Conservation (phyloP, 116 monocot species). For the Dioscorea cayenensis region DNA sequence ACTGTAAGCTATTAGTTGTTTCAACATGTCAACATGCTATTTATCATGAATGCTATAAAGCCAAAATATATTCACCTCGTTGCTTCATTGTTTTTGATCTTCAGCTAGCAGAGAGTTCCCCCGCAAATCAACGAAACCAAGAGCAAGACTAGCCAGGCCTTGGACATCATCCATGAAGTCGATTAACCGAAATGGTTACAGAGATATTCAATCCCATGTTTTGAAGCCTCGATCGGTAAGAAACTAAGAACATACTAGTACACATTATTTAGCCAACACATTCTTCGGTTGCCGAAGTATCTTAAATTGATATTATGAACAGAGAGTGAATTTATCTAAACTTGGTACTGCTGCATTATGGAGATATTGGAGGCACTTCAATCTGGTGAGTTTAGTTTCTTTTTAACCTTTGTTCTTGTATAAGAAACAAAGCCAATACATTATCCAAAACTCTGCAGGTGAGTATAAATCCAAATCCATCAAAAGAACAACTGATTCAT, state of each 20-base stretch:
- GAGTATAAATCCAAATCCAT: slow-evolving; percentile 40
- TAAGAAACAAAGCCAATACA: background rate
- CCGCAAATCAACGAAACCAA: slow-evolving; percentile 43
- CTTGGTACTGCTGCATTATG: slow-evolving; percentile 48
- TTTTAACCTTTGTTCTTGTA: too few species aligned
- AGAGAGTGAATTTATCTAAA: slow-evolving; percentile 66
- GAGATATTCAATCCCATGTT: slow-evolving; percentile 19
- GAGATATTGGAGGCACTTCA: slow-evolving; percentile 76
- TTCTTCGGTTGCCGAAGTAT: background rate
- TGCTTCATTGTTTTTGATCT: background rate
- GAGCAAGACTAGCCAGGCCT: slow-evolving; percentile 41
- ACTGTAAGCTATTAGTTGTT: slow-evolving; percentile 17
- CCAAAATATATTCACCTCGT: background rate
- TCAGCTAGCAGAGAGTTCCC: slow-evolving; percentile 44
- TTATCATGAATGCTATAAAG: background rate
- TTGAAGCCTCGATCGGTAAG: slow-evolving; percentile 36
- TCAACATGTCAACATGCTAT: background rate
- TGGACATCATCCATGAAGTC: slow-evolving; percentile 31
- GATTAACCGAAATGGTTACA: slow-evolving; percentile 9
- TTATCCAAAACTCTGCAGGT: slow-evolving; percentile 7
- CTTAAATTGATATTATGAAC: background rate
- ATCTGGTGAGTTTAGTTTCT: slow-evolving; percentile 36
- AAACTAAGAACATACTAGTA: background rate
- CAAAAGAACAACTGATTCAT: slow-evolving; percentile 55
- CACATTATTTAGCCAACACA: background rate